These are phyloP conservation scores for Royoungia palumana DNA, from an alignment of 768 basidiomycete species.

Conservation along the genomic window DNA sequence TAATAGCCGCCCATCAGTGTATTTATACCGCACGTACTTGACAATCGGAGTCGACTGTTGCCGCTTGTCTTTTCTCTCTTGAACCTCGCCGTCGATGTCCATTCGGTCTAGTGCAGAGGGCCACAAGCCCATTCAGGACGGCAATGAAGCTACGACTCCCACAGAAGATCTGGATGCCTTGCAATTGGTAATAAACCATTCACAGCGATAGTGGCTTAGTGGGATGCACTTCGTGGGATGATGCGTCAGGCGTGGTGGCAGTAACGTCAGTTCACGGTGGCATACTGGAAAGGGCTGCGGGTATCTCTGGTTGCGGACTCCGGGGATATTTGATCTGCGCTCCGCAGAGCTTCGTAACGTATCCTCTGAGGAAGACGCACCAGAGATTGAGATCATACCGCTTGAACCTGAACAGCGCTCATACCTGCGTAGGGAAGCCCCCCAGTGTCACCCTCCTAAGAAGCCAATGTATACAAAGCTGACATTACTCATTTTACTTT, in stretches of 20 bases:
- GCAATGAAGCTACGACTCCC: slow-evolving; percentile 24
- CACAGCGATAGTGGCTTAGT: slow-evolving; percentile 18
- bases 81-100: slow-evolving; percentile 21
- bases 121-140: slow-evolving; percentile 12
- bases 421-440: slow-evolving; percentile 99
- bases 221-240: slow-evolving; percentile 32
- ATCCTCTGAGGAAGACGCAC: slow-evolving; percentile 29
- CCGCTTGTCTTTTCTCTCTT: not conserved
- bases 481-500: slow-evolving; percentile 36
- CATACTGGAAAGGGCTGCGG: slow-evolving; percentile 82
- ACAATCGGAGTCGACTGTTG: not conserved
- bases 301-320: slow-evolving; percentile 61
- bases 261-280: slow-evolving; percentile 73
- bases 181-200: slow-evolving; percentile 51
- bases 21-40: slow-evolving; percentile 30
- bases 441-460: slow-evolving; percentile 55
- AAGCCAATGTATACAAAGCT: slow-evolving; percentile 46
- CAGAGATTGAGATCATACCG: slow-evolving; percentile 95
- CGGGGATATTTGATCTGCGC: slow-evolving; percentile 8
- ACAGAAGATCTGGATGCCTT: slow-evolving; percentile 45
- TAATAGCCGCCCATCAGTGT: slow-evolving; percentile 15
- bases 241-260: slow-evolving; percentile 40
- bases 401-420: slow-evolving; percentile 96
- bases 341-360: slow-evolving; percentile 1
- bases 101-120: slow-evolving; percentile 9